Base-by-base conservation (phyloP, 2,329 filamentous ascomycete species). In the Colletotrichum sojae region DNA sequence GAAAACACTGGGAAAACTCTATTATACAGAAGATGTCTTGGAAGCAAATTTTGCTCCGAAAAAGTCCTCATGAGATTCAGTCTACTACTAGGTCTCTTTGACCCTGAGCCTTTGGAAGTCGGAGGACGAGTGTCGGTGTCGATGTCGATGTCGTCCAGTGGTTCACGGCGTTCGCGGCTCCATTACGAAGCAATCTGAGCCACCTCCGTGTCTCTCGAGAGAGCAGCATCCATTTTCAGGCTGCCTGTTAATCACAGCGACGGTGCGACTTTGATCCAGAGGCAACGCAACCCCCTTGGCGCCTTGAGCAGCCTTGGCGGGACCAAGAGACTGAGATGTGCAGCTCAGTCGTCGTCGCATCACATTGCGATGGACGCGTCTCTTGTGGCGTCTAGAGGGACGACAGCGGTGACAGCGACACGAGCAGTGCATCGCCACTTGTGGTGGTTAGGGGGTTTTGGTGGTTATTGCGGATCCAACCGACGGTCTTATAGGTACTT, bases 171-270 rank as follows among this genome's bases (percentile, higher is more conserved):
- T 56, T 15, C n/a, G 55, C 49, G 31, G 27, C 40, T 46, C 25
- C 16, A 22, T 64, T 51, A n/a, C 20, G 58, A 63, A 51, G 13
- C 12, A n/a, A 20, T 56, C 59, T 40, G 18, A 52, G 64, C 52
- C 52, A 57, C 64, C 59, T 62, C 20, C 27, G 31, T 55, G 46
- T 60, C 46, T 52, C 45, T 59, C 40, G 13, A 12, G 12, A 10
- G 25, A 51, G 36, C 40, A 8, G 10, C 15, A 9, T 25, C 8
- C 12, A 3, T 39, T 27, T 13, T 9, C n/a, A 36, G 25, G 39
- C 22, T 22, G 39, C n/a, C 39, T 48, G 57, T 27, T 36, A 36
- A 56, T 43, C 9, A 6, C 40, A 20, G 8, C 22, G 18, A 13
- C 22, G 16, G 16, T 8, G 39, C 16, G 57, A 16, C 15, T 9